Conservation (phyloP, 768 basidiomycete species). For the Tephrocybe sp. region DNA sequence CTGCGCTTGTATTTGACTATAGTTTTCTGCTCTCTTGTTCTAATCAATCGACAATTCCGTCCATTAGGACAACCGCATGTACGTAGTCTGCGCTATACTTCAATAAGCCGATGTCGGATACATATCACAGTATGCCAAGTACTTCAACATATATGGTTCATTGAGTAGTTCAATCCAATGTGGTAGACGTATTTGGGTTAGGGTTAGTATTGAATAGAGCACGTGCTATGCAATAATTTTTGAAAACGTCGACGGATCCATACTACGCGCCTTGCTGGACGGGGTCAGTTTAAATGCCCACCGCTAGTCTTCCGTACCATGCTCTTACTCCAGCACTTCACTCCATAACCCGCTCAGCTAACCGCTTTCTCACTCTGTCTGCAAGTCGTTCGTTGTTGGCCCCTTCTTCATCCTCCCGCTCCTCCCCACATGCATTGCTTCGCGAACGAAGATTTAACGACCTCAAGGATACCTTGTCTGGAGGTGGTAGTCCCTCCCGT, state of each 20-base stretch:
- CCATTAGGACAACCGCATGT: neutral
- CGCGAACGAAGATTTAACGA: slow-evolving; percentile 21
- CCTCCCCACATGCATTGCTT: slow-evolving; percentile 11
- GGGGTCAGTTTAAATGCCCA: slow-evolving; percentile 20
- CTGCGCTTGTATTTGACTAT: slow-evolving; percentile 6
- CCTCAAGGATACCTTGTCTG: slow-evolving; percentile 30
- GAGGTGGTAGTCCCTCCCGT: slow-evolving; percentile 38
- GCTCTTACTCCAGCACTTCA: slow-evolving; percentile 17
- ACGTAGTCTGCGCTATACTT: neutral
- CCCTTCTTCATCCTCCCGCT: slow-evolving; percentile 7
- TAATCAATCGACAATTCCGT: neutral
- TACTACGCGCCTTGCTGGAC: neutral
- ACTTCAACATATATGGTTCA: no score
- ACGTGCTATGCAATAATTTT: slow-evolving; percentile 14
- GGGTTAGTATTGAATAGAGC: neutral
- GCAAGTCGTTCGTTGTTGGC: slow-evolving; percentile 8
- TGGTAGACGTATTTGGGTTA: neutral
- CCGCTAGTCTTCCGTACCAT: slow-evolving; percentile 19
- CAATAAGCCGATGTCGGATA: no score
- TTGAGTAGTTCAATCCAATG: no score
- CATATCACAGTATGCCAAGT: no score
- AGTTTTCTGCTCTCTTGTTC: neutral
- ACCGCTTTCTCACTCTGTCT: neutral
- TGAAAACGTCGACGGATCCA: neutral
- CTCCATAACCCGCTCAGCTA: slow-evolving; percentile 13